Evolutionary conservation across 306 rosid genomes (phyloP).

Genomic region (Cucurbita argyrosperma): DNA sequence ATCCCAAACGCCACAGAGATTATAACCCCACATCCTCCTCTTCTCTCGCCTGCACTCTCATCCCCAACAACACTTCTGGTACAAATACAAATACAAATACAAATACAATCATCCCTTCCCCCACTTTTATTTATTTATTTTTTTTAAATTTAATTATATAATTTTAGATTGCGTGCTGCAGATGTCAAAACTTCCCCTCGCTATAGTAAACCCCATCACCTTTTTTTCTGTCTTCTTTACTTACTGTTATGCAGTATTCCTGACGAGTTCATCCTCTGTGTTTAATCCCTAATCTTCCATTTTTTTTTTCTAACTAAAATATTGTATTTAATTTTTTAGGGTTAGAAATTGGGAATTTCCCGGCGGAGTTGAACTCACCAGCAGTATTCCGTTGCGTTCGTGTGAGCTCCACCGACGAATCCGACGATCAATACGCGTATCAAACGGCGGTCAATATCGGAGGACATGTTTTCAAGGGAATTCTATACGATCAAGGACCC

Average conservation of each 20-base stretch:
- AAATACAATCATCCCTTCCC: background rate
- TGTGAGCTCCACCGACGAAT: conserved; percentile 53
- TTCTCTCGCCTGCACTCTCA: conserved; percentile 41
- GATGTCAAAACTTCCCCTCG: background rate
- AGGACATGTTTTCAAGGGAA: conserved; percentile 79
- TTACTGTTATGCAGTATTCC: background rate
- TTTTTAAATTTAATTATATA: background rate
- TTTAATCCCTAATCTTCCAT: background rate
- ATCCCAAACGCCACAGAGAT: conserved; percentile 42
- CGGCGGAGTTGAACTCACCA: conserved; percentile 42
- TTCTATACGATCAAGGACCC: conserved; percentile 71
- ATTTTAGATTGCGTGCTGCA: conserved; percentile 3
- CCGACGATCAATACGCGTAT: conserved; percentile 73
- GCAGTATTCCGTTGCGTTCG: conserved; percentile 72
- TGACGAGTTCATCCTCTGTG: background rate
- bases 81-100: background rate
- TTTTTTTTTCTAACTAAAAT: no score
- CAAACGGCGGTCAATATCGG: conserved; percentile 89
- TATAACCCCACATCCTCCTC: conserved; percentile 19
- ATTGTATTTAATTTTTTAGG: conserved; percentile 17
- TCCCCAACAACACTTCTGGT: conserved; percentile 14
- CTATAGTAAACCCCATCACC: background rate
- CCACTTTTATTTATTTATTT: background rate
- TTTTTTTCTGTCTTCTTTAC: background rate
- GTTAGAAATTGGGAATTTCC: conserved; percentile 59